Percentiles rank a stretch among this genome's conserved stretches.
Evolutionary conservation across 1,284 basidiomycete genomes (phyloP).

Genomic region (Singerocomus inundabilis): DNA sequence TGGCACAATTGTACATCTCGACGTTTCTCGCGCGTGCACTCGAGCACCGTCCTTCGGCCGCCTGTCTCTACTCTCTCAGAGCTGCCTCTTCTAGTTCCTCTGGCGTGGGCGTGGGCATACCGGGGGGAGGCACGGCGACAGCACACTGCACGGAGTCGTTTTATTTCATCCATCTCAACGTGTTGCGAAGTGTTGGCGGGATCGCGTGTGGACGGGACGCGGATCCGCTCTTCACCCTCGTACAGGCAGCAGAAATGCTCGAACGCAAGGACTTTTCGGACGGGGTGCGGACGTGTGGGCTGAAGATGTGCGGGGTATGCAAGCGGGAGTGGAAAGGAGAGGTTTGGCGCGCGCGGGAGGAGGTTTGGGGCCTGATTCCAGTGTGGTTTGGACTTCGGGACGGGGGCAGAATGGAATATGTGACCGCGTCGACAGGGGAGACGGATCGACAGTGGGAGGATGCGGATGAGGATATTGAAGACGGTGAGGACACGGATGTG

Average conservation of each 20-base stretch:
- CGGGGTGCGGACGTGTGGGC: conserved; percentile 52
- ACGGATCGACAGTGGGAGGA: conserved; percentile 1
- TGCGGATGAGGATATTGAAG: conserved; percentile 1
- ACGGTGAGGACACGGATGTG: conserved; percentile 12
- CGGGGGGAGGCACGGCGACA: not conserved
- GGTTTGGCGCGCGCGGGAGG: conserved; percentile 53
- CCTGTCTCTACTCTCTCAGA: conserved; percentile 43
- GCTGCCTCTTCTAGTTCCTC: conserved; percentile 1
- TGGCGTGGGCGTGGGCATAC: not conserved
- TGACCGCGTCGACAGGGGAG: not conserved
- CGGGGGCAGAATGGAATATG: conserved; percentile 7
- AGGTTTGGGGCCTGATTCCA: conserved; percentile 64
- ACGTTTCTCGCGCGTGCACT: conserved; percentile 59
- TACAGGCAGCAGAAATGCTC: conserved; percentile 68
- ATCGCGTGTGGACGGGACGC: conserved; percentile 69
- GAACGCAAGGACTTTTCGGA: conserved; percentile 66
- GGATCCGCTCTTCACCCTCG: conserved; percentile 65
- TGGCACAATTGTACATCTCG: conserved; percentile 59
- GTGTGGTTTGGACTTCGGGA: conserved; percentile 59
- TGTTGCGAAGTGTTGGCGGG: conserved; percentile 65
- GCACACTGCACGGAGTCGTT: conserved; percentile 60
- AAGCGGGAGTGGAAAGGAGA: conserved; percentile 56
- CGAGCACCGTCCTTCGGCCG: conserved; percentile 46
- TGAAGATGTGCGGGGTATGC: conserved; percentile 61
- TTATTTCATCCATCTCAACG: conserved; percentile 71